phyloP scores from a whole-genome alignment of 169 alveolate species.

The Toxoplasma gondii region DNA sequence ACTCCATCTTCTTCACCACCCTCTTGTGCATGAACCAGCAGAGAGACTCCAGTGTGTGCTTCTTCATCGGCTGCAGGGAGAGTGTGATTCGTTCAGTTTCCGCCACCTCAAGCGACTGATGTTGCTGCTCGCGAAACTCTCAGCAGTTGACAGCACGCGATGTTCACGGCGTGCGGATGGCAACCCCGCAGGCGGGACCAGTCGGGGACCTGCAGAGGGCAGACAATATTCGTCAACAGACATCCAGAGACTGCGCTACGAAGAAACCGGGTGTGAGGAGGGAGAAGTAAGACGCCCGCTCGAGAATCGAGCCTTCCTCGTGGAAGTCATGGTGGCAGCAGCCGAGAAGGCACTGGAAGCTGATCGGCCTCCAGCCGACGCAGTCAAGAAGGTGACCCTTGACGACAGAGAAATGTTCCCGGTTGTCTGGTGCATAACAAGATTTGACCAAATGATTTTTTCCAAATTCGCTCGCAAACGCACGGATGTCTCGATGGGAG shows the following conservation, averaged over 20 bases:
- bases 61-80: neutral
- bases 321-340: slow-evolving; percentile 18
- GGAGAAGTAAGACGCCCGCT: neutral
- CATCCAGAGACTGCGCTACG: neutral
- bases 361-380: neutral
- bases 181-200: neutral
- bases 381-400: neutral
- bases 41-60: slow-evolving; percentile 9
- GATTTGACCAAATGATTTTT: neutral
- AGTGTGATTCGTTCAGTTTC: slow-evolving; percentile 3
- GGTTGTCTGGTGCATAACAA: neutral
- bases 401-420: slow-evolving; percentile 29
- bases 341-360: neutral
- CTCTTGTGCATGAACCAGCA: neutral
- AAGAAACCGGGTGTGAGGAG: neutral
- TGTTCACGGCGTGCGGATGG: neutral
- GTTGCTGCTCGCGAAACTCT: slow-evolving; percentile 39
- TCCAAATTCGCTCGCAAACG: neutral
- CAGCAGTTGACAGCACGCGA: neutral
- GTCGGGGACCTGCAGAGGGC: neutral
- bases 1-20: slow-evolving; percentile 23
- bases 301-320: neutral
- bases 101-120: slow-evolving; percentile 30
- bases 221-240: neutral
- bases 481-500: neutral